Base-by-base conservation (phyloP, 73 alveolate genomes). In the Uronychia binucleata region DNA sequence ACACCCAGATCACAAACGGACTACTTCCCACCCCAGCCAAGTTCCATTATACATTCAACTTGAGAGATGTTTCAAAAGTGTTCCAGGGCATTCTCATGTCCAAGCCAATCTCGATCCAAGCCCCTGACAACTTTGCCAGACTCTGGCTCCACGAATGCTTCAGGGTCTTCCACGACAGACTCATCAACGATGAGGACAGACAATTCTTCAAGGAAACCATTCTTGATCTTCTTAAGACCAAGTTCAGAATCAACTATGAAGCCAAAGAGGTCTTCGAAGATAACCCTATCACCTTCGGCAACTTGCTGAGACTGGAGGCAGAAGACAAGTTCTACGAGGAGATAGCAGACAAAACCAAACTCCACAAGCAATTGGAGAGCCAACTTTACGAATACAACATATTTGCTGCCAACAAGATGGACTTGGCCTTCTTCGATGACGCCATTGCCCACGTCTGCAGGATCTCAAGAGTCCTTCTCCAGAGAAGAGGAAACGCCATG, bases 91-190 rank as follows among this genome's bases (percentile, higher is more conserved):
- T 95, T 77, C 84, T 93, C 0, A 95, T 95, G 99, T 90, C 97
- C 32, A 93, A 94, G 46, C 95, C 99, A 0, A 94, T 90, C 86
- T 82, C 90, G 34, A 88, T 95, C 84, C 89, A 88, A 81, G 91
- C 88, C 35, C 88, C 95, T n/a, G 99, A 92, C 57, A 34, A 85
- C 28, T 94, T 93, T 83, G 96, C 98, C 1, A 94, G 96, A 90
- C 96, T 99, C 28, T 99, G 99, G 99, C 78, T 97, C 30, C 99
- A 99, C 92, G 99, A 99, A 95, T 96, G 96, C 46, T 92, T 95
- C 31, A 94, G 99, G 86, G 99, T 99, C 78, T 99, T 99, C 94
- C 93, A 97, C 81, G 99, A 99, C 87, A 98, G 99, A 86, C 97
- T 99, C 74, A 98, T 98, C 81, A 96, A 95, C 94, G 97, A 95